These are phyloP conservation scores for Castanea sativa DNA, from an alignment of 306 rosid species.

Conservation along the genomic window DNA sequence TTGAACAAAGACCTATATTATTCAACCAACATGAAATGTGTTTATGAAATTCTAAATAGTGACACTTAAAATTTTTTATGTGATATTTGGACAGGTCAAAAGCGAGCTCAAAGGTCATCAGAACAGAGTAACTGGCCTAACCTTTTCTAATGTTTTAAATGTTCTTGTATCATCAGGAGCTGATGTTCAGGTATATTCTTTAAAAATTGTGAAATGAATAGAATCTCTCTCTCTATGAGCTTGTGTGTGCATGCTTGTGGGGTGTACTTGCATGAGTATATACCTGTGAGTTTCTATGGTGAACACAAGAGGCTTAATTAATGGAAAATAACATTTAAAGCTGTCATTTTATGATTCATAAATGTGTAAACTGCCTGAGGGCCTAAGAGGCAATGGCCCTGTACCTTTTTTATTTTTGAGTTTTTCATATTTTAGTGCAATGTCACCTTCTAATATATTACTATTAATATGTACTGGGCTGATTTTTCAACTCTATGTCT, in stretches of 20 bases:
- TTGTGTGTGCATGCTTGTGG: constrained; percentile 1
- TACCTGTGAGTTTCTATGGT: not conserved
- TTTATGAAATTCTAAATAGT: not conserved
- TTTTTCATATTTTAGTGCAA: not conserved
- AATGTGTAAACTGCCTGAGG: not conserved
- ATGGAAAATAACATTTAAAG: not conserved
- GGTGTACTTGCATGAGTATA: not conserved
- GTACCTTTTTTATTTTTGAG: no score
- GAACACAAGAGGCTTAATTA: not conserved
- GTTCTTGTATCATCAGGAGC: constrained; percentile 99
- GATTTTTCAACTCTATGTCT: no score
- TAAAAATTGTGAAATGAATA: constrained; percentile 13
- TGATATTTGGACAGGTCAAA: constrained; percentile 55
- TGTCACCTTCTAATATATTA: no score
- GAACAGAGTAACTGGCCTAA: constrained; percentile 96
- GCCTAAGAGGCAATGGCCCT: not conserved
- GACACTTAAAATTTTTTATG: not conserved
- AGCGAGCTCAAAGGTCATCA: constrained; percentile 92
- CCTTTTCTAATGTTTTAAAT: constrained; percentile 78
- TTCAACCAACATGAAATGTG: not conserved
- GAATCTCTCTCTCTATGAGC: not conserved
- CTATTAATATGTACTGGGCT: no score
- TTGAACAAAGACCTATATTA: constrained; percentile 2
- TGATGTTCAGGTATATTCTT: constrained; percentile 76
- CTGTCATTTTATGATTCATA: not conserved